Percentiles rank a stretch among this genome's conserved stretches.
Evolutionary conservation across 495 filamentous ascomycete genomes (phyloP).

Genomic region (Amphirosellinia nigrospora): DNA sequence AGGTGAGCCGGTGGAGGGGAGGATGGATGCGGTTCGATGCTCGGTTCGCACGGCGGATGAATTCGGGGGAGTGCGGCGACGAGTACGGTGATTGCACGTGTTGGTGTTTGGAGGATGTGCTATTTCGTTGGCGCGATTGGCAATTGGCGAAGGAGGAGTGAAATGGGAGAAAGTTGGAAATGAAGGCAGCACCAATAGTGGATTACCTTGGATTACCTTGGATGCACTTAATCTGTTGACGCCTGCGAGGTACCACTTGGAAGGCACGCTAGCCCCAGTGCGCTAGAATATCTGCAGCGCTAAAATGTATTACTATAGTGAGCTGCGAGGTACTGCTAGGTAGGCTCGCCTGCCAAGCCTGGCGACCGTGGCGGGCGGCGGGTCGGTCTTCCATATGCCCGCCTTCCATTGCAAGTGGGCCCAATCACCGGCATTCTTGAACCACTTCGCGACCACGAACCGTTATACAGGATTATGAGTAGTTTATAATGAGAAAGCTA

Average conservation of each 20-base stretch:
- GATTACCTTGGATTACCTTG: constrained; percentile 15
- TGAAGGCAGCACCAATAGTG: constrained; percentile 29
- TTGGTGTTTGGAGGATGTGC: constrained; percentile 23
- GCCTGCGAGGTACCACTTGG: constrained; percentile 8
- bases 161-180: constrained; percentile 22
- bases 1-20: background rate
- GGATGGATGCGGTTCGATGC: background rate
- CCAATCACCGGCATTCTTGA: background rate
- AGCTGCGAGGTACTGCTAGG: too few species aligned
- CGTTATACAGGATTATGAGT: too few species aligned
- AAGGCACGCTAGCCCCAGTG: background rate
- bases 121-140: constrained; percentile 25
- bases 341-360: background rate
- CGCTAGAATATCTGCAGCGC: background rate
- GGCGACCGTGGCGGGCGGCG: background rate
- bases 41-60: background rate
- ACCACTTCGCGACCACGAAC: background rate
- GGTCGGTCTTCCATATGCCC: background rate
- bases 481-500: too few species aligned
- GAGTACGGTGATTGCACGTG: constrained; percentile 5
- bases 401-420: background rate
- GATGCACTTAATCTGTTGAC: background rate
- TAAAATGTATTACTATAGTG: background rate
- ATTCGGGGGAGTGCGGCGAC: background rate
- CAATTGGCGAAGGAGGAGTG: background rate